Percentiles rank a stretch among this genome's conserved stretches.
Conservation (phyloP, 495 filamentous ascomycete genomes). For the Darksidea phi region DNA sequence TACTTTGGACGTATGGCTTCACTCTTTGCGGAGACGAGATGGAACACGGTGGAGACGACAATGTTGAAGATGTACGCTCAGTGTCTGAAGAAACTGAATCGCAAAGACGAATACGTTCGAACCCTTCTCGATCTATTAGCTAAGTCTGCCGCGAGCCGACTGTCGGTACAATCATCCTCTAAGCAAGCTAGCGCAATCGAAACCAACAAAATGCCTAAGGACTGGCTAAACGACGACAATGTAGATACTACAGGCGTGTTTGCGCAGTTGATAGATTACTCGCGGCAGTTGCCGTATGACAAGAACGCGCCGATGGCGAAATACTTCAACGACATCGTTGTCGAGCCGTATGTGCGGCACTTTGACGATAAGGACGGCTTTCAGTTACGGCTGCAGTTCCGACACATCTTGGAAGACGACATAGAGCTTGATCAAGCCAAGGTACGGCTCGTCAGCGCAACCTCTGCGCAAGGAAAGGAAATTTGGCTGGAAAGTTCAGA, state of each 20-base stretch:
- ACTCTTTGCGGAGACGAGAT: constrained; percentile 76
- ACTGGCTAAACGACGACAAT: constrained; percentile 53
- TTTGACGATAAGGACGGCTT: constrained; percentile 75
- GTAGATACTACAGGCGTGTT: constrained; percentile 62
- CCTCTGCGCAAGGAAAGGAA: constrained; percentile 54
- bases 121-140: constrained; percentile 71
- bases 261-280: constrained; percentile 62
- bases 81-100: constrained; percentile 74
- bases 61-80: constrained; percentile 83
- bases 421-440: constrained; percentile 66
- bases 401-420: constrained; percentile 69
- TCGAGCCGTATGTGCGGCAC: constrained; percentile 70
- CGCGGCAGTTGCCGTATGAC: constrained; percentile 61
- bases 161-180: constrained; percentile 34
- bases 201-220: constrained; percentile 27
- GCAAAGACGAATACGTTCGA: constrained; percentile 75
- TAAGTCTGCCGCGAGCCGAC: constrained; percentile 61
- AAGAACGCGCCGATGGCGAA: constrained; percentile 63
- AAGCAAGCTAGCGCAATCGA: constrained; percentile 11
- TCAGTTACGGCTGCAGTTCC: constrained; percentile 64
- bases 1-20: constrained; percentile 81
- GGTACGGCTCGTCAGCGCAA: constrained; percentile 58
- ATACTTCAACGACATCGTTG: constrained; percentile 69
- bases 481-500: constrained; percentile 61
- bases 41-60: constrained; percentile 74